phyloP scores from a whole-genome alignment of 2,329 filamentous ascomycete genomes.

The Diplodia seriata region DNA sequence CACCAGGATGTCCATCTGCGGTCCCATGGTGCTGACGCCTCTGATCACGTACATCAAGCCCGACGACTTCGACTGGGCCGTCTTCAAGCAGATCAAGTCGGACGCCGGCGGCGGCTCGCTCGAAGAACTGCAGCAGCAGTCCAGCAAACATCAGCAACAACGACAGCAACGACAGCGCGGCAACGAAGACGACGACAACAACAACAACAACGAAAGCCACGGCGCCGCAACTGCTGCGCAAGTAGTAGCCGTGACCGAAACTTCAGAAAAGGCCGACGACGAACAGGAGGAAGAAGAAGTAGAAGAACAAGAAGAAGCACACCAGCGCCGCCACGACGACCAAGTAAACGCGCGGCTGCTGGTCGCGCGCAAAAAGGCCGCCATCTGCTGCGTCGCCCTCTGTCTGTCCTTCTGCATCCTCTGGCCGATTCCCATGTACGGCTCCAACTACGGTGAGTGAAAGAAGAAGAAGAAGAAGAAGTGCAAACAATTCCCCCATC shows the following conservation, averaged over 20 bases:
- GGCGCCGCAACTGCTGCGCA: constrained; percentile 3
- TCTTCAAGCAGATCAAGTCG: constrained; percentile 41
- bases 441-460: constrained; percentile 52
- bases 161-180: too few species aligned
- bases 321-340: neutral
- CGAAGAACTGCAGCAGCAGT: constrained; percentile 15
- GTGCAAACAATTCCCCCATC: too few species aligned
- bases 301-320: neutral
- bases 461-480: neutral
- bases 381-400: constrained; percentile 19
- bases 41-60: constrained; percentile 56
- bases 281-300: neutral
- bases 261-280: neutral
- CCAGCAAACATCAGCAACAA: too few species aligned
- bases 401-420: constrained; percentile 43
- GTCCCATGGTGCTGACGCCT: constrained; percentile 27
- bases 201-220: neutral
- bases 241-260: neutral
- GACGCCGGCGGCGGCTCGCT: constrained; percentile 28
- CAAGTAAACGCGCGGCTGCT: constrained; percentile 11
- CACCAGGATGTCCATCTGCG: constrained; percentile 28
- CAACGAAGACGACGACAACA: too few species aligned
- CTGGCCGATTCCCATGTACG: constrained; percentile 65
- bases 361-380: constrained; percentile 23
- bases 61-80: constrained; percentile 52